phyloP scores from a whole-genome alignment of 2,329 filamentous ascomycete species.

The Microthyrium microscopicum region DNA sequence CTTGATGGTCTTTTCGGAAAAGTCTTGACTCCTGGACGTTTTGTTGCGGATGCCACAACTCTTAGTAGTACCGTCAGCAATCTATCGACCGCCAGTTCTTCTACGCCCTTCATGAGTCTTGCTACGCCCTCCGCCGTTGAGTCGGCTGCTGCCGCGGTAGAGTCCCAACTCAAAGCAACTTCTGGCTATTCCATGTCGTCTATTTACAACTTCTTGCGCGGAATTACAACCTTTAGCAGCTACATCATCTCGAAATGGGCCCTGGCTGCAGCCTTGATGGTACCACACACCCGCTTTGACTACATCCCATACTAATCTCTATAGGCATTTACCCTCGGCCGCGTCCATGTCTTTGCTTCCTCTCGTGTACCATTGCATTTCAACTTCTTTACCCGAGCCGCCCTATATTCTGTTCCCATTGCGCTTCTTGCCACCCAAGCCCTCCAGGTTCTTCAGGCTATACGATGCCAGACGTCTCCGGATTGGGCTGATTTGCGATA shows the following conservation, averaged over 20 bases:
- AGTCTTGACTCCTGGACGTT: conserved; percentile 37
- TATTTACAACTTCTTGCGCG: conserved; percentile 45
- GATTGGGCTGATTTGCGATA: conserved; percentile 29
- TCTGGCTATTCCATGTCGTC: conserved; percentile 28
- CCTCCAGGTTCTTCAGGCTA: conserved; percentile 56
- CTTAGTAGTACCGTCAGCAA: conserved; percentile 1
- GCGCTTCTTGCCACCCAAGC: conserved; percentile 53
- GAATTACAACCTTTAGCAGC: conserved; percentile 70
- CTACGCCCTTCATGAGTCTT: not conserved
- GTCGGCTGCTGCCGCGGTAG: no score
- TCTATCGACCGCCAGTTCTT: not conserved
- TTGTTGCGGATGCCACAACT: conserved; percentile 45
- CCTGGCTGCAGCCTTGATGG: conserved; percentile 66
- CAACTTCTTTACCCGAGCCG: conserved; percentile 52
- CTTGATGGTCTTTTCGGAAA: conserved; percentile 35
- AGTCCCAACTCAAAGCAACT: no score
- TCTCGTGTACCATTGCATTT: conserved; percentile 66
- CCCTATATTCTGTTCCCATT: conserved; percentile 56
- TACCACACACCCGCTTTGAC: conserved; percentile 18
- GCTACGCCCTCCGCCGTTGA: no score
- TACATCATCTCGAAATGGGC: conserved; percentile 92
- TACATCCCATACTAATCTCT: not conserved
- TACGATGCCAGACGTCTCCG: conserved; percentile 69
- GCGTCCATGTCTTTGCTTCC: conserved; percentile 85
- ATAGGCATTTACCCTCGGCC: conserved; percentile 68